These are phyloP conservation scores for Nymphaea colorata DNA, from an alignment of 164 flowering plant genomes.

Conservation along the genomic window DNA sequence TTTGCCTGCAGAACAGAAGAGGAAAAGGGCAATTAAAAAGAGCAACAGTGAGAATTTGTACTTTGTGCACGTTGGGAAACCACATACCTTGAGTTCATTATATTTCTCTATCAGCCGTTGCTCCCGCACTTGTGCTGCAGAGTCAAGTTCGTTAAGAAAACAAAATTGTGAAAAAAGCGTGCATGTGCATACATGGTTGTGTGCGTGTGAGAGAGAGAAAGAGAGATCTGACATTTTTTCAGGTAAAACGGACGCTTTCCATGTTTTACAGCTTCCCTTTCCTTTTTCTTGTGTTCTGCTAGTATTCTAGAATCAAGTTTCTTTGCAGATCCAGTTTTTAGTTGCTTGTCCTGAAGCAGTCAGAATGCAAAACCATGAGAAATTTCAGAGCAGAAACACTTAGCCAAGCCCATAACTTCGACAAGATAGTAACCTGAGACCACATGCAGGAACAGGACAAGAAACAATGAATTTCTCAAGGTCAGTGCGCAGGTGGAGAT, in stretches of 20 bases:
- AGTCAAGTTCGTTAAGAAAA: conserved; percentile 6
- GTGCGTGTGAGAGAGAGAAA: no score
- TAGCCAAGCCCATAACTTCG: no score
- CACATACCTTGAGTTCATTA: conserved; percentile 58
- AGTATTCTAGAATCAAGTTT: conserved; percentile 43
- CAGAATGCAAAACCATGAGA: neutral
- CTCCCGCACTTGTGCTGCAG: conserved; percentile 72
- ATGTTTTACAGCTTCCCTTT: conserved; percentile 76
- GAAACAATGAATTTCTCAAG: no score
- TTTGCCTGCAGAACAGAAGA: conserved; percentile 30
- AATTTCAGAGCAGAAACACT: no score
- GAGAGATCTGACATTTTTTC: conserved; percentile 46
- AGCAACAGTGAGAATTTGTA: neutral
- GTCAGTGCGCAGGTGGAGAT: no score
- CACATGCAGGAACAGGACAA: no score
- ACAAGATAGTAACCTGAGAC: no score
- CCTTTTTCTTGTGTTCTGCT: conserved; percentile 80
- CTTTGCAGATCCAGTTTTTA: conserved; percentile 43
- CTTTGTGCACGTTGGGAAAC: neutral
- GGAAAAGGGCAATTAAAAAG: neutral
- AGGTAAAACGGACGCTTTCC: conserved; percentile 50
- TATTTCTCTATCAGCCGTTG: conserved; percentile 51
- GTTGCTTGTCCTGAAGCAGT: conserved; percentile 48
- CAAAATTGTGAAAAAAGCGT: no score
- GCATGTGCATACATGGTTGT: no score